A percentile compares a stretch with the other conserved stretches of the same genome.
These are phyloP conservation scores for Dactylellina leptospora DNA, from an alignment of 2,329 filamentous ascomycete species.

Conservation along the genomic window DNA sequence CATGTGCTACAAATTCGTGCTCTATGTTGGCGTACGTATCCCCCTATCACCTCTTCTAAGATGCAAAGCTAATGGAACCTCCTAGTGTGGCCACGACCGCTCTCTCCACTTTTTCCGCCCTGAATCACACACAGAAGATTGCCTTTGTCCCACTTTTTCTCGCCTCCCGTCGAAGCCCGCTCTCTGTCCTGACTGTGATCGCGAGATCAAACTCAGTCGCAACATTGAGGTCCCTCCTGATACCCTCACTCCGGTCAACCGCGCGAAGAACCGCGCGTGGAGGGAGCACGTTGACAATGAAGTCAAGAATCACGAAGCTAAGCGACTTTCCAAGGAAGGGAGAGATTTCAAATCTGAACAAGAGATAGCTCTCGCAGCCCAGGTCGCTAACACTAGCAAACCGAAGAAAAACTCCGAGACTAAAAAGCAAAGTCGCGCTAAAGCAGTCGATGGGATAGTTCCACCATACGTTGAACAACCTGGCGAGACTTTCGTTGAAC, in stretches of 20 bases:
- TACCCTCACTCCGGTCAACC: conserved; percentile 26
- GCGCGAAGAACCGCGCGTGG: conserved; percentile 25
- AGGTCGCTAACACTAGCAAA: neutral
- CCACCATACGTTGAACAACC: conserved; percentile 43
- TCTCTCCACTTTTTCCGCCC: conserved; percentile 41
- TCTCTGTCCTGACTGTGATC: conserved; percentile 38
- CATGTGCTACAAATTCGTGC: conserved; percentile 47
- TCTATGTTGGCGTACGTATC: conserved; percentile 28
- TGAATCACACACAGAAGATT: conserved; percentile 12
- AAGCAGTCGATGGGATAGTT: conserved; percentile 5
- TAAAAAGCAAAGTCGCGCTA: conserved; percentile 14
- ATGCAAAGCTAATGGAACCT: neutral
- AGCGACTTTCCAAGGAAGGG: neutral
- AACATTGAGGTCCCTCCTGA: conserved; percentile 12
- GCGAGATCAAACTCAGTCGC: conserved; percentile 18
- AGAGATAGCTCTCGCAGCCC: neutral
- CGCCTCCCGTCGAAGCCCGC: conserved; percentile 10
- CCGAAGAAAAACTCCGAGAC: conserved; percentile 12
- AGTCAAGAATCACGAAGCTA: conserved; percentile 30
- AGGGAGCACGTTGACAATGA: conserved; percentile 26
- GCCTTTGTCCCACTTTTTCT: conserved; percentile 35
- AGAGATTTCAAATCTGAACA: neutral
- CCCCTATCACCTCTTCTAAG: neutral
- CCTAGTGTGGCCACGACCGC: conserved; percentile 47
- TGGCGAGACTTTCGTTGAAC: conserved; percentile 41